Evolutionary conservation across 2,329 filamentous ascomycete species (phyloP), one percentile per base, ranked within the genome.

Genomic region (Cryphonectria radicalis): DNA sequence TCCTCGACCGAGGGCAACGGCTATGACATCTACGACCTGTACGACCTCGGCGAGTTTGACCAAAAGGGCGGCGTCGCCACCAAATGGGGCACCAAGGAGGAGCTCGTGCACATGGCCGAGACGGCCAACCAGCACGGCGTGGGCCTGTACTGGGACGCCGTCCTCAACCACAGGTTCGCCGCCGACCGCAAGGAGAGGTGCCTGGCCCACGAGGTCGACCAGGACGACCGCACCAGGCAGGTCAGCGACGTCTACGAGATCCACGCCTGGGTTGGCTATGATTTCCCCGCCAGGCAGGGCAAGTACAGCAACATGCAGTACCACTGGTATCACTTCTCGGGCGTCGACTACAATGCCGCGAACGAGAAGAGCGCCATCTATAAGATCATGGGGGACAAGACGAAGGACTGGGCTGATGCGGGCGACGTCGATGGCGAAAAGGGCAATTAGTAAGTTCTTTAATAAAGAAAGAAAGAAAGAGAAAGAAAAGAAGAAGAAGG

Each of bases 121-220:
- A 81, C 83, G 10, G 89, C 90, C 3, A 85, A 88, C 64, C 81
- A 87, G 35, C 77, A 86, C 55, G 87, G 85, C 0, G 83, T 93
- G 8, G 88, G 88, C 0, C 78, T 93, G 0, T 89, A 92, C 75
- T 93, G 90, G 88, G 92, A 93, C 78, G 90, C 91, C 2, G 91
- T 93, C 1, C 82, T 93, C 43, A 93, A 93, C 76, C 92, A 93
- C 79, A 92, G 92, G 78, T 91, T 91, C n/a, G 91, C 87, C 3
- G 91, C 90, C 22, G 91, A 93, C 77, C 85, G 83, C 67, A 89
- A 86, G 37, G 91, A 93, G 77, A 85, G 86, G 68, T 91, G 88
- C 70, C 81, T 82, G 71, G 90, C 89, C 1, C 84, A 91, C 62
- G 89, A 91, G 78, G 91, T 93, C 35, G 87, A 93, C 76, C 78